phyloP scores from a whole-genome alignment of 1,139 yeast genomes.

The Yamadazyma oceani region DNA sequence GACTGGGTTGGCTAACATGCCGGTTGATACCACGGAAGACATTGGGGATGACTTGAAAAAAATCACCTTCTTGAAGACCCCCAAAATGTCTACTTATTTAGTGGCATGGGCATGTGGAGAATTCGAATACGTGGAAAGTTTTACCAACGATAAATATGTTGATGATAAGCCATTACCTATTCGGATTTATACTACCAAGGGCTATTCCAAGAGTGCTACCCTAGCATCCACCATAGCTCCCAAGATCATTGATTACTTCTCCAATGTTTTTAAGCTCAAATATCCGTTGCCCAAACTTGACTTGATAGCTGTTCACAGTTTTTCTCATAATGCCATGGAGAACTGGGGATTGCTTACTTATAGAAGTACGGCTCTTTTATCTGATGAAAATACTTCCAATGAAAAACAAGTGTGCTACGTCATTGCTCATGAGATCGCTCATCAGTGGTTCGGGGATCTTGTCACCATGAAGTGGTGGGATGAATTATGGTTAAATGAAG shows the following conservation, averaged over 20 bases:
- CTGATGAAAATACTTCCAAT: constrained; percentile 64
- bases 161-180: constrained; percentile 65
- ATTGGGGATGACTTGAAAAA: constrained; percentile 14
- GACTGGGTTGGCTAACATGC: constrained; percentile 78
- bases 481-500: constrained; percentile 88
- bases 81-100: constrained; percentile 72
- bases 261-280: constrained; percentile 60
- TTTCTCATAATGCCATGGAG: constrained; percentile 85
- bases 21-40: constrained; percentile 30
- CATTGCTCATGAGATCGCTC: constrained; percentile 87
- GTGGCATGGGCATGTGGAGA: constrained; percentile 81
- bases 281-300: constrained; percentile 77
- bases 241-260: constrained; percentile 65
- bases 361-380: constrained; percentile 72
- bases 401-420: constrained; percentile 83
- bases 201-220: constrained; percentile 60
- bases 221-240: constrained; percentile 69
- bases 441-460: constrained; percentile 91
- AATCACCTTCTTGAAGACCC: constrained; percentile 51
- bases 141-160: constrained; percentile 30
- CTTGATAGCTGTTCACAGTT: constrained; percentile 74
- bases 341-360: constrained; percentile 87
- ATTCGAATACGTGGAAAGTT: constrained; percentile 64
- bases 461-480: constrained; percentile 98
- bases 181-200: constrained; percentile 70